These are phyloP conservation scores for Debaryomycetaceae sp. DNA, from an alignment of 1,139 yeast species.

Conservation along the genomic window DNA sequence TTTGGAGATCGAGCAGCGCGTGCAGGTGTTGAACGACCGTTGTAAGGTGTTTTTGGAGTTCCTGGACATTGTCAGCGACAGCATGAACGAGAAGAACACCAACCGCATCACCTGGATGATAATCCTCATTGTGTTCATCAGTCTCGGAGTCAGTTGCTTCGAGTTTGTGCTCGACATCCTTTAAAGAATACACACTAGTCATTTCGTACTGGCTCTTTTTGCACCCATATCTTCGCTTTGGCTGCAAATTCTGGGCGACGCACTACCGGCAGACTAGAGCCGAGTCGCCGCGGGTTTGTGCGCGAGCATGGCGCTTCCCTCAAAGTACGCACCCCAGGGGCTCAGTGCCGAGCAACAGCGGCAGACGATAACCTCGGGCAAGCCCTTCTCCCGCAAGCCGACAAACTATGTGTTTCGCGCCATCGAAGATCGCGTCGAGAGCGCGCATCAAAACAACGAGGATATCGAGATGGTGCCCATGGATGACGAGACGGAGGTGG, in stretches of 20 bases:
- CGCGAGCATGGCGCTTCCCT: slow-evolving; percentile 30
- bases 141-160: slow-evolving; percentile 60
- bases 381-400: slow-evolving; percentile 14
- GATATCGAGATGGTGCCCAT: slow-evolving; percentile 52
- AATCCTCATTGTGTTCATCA: slow-evolving; percentile 73
- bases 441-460: slow-evolving; percentile 24
- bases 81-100: slow-evolving; percentile 89
- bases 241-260: neutral
- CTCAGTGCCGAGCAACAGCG: slow-evolving; percentile 25
- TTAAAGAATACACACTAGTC: no score
- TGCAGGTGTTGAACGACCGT: slow-evolving; percentile 86
- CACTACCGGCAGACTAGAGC: slow-evolving; percentile 1
- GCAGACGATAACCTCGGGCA: slow-evolving; percentile 31
- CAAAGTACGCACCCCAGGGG: slow-evolving; percentile 43
- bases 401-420: slow-evolving; percentile 24
- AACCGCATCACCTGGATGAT: slow-evolving; percentile 89
- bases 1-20: slow-evolving; percentile 90
- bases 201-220: neutral
- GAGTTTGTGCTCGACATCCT: slow-evolving; percentile 35
- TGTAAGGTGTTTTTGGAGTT: slow-evolving; percentile 92
- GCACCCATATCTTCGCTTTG: no score
- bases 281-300: neutral
- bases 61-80: slow-evolving; percentile 88
- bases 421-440: slow-evolving; percentile 31
- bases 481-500: slow-evolving; percentile 44